phyloP scores from a whole-genome alignment of 2,329 filamentous ascomycete species.

The Penicillium occitanis region DNA sequence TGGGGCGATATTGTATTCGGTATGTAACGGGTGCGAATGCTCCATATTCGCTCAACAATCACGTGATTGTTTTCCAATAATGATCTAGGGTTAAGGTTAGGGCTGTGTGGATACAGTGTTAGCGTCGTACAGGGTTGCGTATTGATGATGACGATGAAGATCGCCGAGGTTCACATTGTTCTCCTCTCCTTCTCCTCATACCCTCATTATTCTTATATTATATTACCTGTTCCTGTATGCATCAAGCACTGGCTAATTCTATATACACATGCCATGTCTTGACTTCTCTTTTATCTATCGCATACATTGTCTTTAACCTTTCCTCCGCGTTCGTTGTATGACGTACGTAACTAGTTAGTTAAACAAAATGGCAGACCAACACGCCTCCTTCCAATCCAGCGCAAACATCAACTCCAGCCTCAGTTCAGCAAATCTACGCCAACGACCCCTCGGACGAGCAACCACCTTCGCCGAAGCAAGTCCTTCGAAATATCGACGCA shows the following conservation, averaged over 20 bases:
- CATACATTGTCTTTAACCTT: background rate
- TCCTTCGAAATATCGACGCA: slow-evolving; percentile 54
- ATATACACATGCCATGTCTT: background rate
- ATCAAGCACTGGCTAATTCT: background rate
- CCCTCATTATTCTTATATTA: background rate
- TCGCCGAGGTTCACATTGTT: background rate
- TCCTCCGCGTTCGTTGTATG: slow-evolving; percentile 1
- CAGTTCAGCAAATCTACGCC: slow-evolving; percentile 31
- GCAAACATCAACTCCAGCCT: slow-evolving; percentile 22
- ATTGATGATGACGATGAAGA: background rate
- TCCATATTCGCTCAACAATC: too few relatives aligned
- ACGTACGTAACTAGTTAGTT: background rate
- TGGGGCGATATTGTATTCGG: too few relatives aligned
- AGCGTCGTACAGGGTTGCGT: slow-evolving; percentile 1
- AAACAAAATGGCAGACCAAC: slow-evolving; percentile 22
- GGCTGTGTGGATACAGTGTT: background rate
- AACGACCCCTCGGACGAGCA: slow-evolving; percentile 37
- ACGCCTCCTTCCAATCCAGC: slow-evolving; percentile 22
- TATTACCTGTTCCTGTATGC: background rate
- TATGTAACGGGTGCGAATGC: too few relatives aligned
- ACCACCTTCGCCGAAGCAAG: slow-evolving; percentile 39
- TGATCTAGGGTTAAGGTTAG: too few relatives aligned
- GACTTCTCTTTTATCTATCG: background rate
- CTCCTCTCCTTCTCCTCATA: background rate
- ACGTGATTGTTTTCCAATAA: too few relatives aligned